These are phyloP conservation scores for Mortierella sp. DNA, from an alignment of 371 early-diverging fungal species.

Conservation along the genomic window DNA sequence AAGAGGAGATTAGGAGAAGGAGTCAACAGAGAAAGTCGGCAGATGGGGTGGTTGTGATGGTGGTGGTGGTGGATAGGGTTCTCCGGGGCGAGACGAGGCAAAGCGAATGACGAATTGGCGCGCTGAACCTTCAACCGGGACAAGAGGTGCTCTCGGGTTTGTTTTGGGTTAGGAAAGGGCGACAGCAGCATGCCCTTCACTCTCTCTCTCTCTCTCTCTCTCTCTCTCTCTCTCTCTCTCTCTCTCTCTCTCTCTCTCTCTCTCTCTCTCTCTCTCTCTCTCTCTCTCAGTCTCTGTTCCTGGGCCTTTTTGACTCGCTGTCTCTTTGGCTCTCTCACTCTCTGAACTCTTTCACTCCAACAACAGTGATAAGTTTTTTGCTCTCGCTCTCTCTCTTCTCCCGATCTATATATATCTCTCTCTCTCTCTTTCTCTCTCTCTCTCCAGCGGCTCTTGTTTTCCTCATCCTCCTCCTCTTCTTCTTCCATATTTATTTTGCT, in stretches of 20 bases:
- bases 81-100: too few relatives aligned
- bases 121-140: too few relatives aligned
- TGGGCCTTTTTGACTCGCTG: not conserved
- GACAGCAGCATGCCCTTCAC: too few relatives aligned
- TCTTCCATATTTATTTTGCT: conserved; percentile 2
- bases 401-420: too few relatives aligned
- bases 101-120: too few relatives aligned
- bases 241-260: not conserved
- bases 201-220: not conserved
- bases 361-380: not conserved
- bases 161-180: too few relatives aligned
- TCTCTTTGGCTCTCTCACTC: not conserved
- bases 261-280: conserved; percentile 5
- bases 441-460: not conserved
- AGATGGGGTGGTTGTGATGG: too few relatives aligned
- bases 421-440: not conserved
- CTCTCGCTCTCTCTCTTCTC: conserved; percentile 3
- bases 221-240: not conserved
- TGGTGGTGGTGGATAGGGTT: too few relatives aligned
- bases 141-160: too few relatives aligned
- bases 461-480: not conserved
- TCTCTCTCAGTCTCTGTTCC: not conserved
- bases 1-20: too few relatives aligned
- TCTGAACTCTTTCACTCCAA: too few relatives aligned
- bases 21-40: too few relatives aligned